Percentiles rank a stretch among this genome's conserved stretches.
Conservation (phyloP, 495 filamentous ascomycete genomes). For the Bombardia bombarda region DNA sequence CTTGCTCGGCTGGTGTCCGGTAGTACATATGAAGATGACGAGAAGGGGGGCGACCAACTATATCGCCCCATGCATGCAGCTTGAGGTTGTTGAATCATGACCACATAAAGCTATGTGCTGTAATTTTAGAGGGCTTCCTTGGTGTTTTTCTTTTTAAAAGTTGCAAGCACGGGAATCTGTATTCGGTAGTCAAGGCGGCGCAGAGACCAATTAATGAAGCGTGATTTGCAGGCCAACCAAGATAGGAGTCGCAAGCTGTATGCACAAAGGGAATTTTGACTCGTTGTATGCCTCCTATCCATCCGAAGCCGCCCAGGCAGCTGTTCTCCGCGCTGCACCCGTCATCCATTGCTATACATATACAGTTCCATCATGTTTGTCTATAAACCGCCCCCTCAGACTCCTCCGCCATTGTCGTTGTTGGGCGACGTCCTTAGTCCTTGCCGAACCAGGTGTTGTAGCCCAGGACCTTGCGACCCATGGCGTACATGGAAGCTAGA, state of each 20-base stretch:
- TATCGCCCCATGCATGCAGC: neutral
- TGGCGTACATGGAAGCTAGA: conserved; percentile 52
- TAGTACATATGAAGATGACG: conserved; percentile 5
- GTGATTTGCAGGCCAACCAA: conserved; percentile 1
- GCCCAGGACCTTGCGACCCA: conserved; percentile 51
- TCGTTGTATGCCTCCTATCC: neutral
- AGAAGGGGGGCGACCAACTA: conserved; percentile 1
- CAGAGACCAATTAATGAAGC: conserved; percentile 1
- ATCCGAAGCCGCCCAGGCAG: neutral
- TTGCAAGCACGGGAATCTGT: conserved; percentile 1
- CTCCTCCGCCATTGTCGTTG: neutral
- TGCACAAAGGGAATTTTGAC: too few relatives aligned
- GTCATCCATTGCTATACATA: conserved; percentile 14
- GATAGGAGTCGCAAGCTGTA: too few relatives aligned
- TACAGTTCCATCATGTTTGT: conserved; percentile 7
- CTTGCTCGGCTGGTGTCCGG: neutral
- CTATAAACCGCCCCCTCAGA: neutral
- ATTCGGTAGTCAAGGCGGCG: conserved; percentile 2
- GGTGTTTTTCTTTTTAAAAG: neutral
- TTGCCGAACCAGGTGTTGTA: conserved; percentile 85
- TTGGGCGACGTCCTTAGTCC: conserved; percentile 34
- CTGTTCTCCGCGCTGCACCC: neutral
- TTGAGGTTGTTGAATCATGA: neutral
- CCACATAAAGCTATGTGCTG: conserved; percentile 1
- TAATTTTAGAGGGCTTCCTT: conserved; percentile 4